Percentiles rank a stretch among this genome's conserved stretches.
Conservation (phyloP, 768 basidiomycete genomes). For the Tylopilus sp. region DNA sequence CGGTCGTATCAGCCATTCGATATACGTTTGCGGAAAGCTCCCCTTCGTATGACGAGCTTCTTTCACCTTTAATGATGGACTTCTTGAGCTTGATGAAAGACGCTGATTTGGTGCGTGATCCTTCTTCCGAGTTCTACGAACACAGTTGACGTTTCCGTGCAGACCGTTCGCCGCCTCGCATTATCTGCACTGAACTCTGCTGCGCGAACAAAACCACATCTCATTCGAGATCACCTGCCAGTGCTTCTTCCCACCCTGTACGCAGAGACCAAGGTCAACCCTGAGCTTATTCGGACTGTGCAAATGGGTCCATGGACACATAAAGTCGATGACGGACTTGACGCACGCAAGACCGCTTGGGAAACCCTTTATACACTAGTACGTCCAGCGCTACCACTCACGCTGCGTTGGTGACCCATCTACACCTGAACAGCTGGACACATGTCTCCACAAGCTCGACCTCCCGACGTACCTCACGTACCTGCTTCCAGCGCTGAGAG, state of each 20-base stretch:
- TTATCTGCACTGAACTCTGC: constrained; percentile 92
- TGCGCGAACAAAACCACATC: constrained; percentile 89
- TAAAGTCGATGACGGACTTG: constrained; percentile 95
- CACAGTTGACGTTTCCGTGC: background rate
- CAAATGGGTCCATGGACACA: constrained; percentile 98
- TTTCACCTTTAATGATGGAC: constrained; percentile 85
- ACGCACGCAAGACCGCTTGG: constrained; percentile 94
- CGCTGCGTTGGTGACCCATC: background rate
- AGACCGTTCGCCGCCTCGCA: constrained; percentile 90
- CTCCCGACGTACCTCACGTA: constrained; percentile 79
- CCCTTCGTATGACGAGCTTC: constrained; percentile 83
- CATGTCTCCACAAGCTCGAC: constrained; percentile 85
- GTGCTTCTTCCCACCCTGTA: constrained; percentile 80
- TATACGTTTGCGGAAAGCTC: constrained; percentile 87
- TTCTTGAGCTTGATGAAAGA: constrained; percentile 92
- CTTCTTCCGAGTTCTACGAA: background rate
- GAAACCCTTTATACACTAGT: constrained; percentile 97
- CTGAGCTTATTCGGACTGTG: constrained; percentile 79
- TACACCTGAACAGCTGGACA: constrained; percentile 63
- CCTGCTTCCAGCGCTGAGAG: constrained; percentile 78
- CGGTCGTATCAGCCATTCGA: constrained; percentile 89
- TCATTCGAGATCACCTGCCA: constrained; percentile 81
- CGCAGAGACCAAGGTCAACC: constrained; percentile 77
- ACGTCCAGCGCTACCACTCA: constrained; percentile 25
- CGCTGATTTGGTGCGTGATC: constrained; percentile 65